Evolutionary conservation across 2,329 filamentous ascomycete species (phyloP), one percentile per base, ranked within the genome.

Genomic region (Blastomyces emzantsi): DNA sequence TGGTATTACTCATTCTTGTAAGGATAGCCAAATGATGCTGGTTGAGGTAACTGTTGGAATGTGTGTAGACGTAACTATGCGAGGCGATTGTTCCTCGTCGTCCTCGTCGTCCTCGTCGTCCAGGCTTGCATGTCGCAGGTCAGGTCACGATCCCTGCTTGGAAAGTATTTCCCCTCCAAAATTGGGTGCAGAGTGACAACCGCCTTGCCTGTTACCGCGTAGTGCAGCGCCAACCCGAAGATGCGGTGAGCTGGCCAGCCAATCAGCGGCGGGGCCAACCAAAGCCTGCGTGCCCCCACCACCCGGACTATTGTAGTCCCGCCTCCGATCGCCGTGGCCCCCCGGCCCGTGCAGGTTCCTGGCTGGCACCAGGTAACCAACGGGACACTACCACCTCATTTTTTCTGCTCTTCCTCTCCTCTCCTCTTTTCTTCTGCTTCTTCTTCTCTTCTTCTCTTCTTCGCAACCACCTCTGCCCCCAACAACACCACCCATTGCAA

Each of bases 371-470:
- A 39, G 22, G n/a, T 15, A 25, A 11, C 33, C 33, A 36, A 36
- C 33, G 6, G 33, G 47, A 49, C n/a, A n/a, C n/a, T n/a, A n/a
- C n/a, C 11, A 62, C 56, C 60, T 64, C 64, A 63, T 39, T 61
- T 62, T 61, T 58, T 56, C 64, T 63, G 9, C 57, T 62, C 61
- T 62, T 47, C 62, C 58, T 30, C 28, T 30, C 28, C 28, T 30
- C 28, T 60, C 58, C 45, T 62, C 61, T 47, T 54, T 49, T 63
- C 66, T 66, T 66, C 66, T 70, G 65, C 65, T 67, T 67, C 66
- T 67, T 64, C 63, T 66, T 65, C 65, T 64, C 66, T 68, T 67
- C 66, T 68, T 67, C 65, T 63, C 60, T 66, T 68, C 67, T 64
- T 64, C 61, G 63, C 62, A 64, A 55, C 61, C 64, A 64, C 64